Percentiles rank a stretch among this genome's conserved stretches.
Evolutionary conservation across 108 stramenopile genomes (phyloP).

Genomic region (Cafeteria roenbergensis): DNA sequence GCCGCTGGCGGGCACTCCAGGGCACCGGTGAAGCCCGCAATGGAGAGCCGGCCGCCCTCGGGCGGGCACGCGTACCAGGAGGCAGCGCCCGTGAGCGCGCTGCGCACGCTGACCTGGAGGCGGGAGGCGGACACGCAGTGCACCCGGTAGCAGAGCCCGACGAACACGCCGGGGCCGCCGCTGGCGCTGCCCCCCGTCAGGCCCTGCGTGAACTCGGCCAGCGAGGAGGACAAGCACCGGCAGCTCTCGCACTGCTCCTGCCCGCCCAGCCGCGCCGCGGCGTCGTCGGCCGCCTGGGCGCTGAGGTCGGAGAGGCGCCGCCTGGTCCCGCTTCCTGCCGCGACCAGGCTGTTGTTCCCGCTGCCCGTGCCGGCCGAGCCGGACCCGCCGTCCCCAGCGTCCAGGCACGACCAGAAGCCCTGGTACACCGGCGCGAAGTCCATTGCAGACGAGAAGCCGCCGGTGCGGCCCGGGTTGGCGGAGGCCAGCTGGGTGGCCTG

Average conservation of each 20-base stretch:
- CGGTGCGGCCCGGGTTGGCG: too few relatives aligned
- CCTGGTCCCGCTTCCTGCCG: not conserved
- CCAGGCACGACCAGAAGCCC: not conserved
- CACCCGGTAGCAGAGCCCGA: conserved; percentile 1
- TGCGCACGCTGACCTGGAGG: conserved; percentile 2
- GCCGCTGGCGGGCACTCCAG: not conserved
- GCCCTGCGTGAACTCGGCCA: not conserved
- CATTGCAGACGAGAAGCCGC: not conserved
- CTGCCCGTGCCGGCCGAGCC: not conserved
- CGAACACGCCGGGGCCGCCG: not conserved
- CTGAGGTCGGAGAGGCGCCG: not conserved
- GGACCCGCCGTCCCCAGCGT: not conserved
- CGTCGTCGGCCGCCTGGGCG: not conserved
- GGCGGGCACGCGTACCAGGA: conserved; percentile 2
- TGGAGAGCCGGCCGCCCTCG: conserved; percentile 1
- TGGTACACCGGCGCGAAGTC: conserved; percentile 2
- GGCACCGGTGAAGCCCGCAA: conserved; percentile 7
- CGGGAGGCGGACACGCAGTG: not conserved
- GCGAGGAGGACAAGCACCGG: conserved; percentile 1
- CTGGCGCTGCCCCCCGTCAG: too few relatives aligned
- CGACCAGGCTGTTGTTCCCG: not conserved
- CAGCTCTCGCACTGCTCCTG: not conserved
- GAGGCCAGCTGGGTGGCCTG: too few relatives aligned
- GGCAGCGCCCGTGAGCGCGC: not conserved
- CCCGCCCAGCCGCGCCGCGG: not conserved